Conservation (phyloP, 208 protist species). For the Acanthamoeba divionensis region DNA sequence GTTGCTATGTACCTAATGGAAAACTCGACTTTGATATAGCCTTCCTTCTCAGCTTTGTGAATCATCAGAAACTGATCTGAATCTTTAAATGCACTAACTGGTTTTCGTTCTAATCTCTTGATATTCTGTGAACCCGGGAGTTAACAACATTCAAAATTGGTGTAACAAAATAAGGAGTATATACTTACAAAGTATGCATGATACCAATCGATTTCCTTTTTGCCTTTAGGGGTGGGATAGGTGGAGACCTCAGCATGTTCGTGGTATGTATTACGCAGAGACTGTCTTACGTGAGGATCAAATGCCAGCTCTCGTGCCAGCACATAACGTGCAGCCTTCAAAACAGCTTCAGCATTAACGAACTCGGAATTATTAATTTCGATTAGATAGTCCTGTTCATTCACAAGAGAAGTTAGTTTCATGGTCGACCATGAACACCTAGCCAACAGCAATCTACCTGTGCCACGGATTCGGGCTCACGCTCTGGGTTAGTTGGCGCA, state of each 20-base stretch:
- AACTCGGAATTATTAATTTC: neutral
- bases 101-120: neutral
- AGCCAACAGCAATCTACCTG: too few species aligned
- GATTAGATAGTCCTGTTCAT: neutral
- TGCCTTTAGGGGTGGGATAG: neutral
- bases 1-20: too few species aligned
- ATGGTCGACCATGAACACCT: neutral
- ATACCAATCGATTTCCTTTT: neutral
- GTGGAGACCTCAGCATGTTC: slow-evolving; percentile 5
- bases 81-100: neutral
- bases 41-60: slow-evolving; percentile 24
- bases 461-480: neutral
- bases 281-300: neutral
- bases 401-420: neutral
- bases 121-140: neutral
- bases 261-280: neutral
- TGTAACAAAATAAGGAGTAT: neutral
- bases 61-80: slow-evolving; percentile 33
- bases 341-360: neutral
- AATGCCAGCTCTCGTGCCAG: neutral
- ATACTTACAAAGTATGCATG: neutral
- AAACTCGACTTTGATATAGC: neutral
- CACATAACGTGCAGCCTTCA: slow-evolving; percentile 11
- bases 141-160: neutral
- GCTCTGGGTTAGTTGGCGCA: neutral